These are phyloP conservation scores for Fusarium sp. DNA, from an alignment of 2,329 filamentous ascomycete species.

Conservation along the genomic window DNA sequence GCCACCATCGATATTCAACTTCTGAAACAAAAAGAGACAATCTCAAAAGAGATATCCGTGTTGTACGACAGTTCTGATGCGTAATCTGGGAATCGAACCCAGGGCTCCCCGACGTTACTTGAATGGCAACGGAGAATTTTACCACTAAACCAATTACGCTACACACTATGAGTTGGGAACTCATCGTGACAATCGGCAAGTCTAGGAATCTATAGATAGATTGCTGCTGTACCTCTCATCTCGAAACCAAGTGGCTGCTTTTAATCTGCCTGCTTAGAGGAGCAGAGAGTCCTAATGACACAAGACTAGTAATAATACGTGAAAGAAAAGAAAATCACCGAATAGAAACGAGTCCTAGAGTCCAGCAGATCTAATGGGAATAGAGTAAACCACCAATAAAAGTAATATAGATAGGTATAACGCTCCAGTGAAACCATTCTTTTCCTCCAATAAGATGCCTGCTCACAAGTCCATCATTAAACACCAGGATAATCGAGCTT, in stretches of 20 bases:
- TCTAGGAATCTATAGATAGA: no score
- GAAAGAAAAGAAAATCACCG: neutral
- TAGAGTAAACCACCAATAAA: slow-evolving; percentile 17
- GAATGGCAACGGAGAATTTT: slow-evolving; percentile 22
- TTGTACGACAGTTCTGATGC: neutral
- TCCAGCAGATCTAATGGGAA: neutral
- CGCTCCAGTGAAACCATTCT: slow-evolving; percentile 38
- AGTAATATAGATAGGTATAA: slow-evolving; percentile 14
- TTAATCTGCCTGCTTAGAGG: no score
- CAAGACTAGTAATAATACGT: neutral
- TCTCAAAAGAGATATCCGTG: no score
- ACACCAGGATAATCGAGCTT: slow-evolving; percentile 7
- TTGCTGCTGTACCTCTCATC: no score
- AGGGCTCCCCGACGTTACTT: slow-evolving; percentile 8
- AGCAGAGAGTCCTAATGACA: no score
- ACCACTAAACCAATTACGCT: slow-evolving; percentile 24
- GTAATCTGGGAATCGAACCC: slow-evolving; percentile 13
- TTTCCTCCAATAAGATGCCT: slow-evolving; percentile 21
- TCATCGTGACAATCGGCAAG: no score
- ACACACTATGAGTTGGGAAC: no score
- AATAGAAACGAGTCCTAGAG: no score
- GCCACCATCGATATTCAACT: no score
- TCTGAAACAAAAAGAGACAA: no score
- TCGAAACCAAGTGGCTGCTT: no score
- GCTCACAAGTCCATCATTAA: slow-evolving; percentile 33